These are phyloP conservation scores for Papiliotrema terrestris DNA, from an alignment of 1,284 basidiomycete genomes.

Conservation along the genomic window DNA sequence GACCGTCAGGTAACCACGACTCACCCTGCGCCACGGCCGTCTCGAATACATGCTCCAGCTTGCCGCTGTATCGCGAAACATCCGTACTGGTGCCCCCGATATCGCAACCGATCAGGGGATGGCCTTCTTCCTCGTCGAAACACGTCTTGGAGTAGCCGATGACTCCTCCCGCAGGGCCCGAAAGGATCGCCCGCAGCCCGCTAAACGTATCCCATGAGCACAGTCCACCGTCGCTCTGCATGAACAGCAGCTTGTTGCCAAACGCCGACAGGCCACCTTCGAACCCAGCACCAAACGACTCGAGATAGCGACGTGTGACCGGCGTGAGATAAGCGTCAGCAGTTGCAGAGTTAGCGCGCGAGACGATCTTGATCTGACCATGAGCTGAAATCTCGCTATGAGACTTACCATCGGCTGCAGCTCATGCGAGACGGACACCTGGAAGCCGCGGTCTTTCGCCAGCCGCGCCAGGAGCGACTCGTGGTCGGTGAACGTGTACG, in stretches of 20 bases:
- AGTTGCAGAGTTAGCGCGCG: constrained; percentile 84
- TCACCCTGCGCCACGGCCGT: constrained; percentile 73
- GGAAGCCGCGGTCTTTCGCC: constrained; percentile 71
- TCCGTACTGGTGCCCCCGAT: constrained; percentile 88
- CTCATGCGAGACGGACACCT: constrained; percentile 81
- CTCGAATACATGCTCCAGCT: constrained; percentile 84
- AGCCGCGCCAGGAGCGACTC: constrained; percentile 69
- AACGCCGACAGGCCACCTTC: constrained; percentile 52
- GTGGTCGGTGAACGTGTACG: constrained; percentile 51
- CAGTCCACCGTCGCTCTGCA: constrained; percentile 82
- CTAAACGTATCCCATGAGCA: constrained; percentile 58
- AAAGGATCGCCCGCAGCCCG: constrained; percentile 78
- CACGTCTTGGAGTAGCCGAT: constrained; percentile 19
- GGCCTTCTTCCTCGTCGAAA: constrained; percentile 5
- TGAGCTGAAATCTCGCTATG: too few relatives aligned
- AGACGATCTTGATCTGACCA: constrained; percentile 72
- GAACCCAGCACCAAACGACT: constrained; percentile 88
- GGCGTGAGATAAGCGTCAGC: constrained; percentile 97
- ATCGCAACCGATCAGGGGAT: constrained; percentile 48
- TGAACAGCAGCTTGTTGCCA: constrained; percentile 56
- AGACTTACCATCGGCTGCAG: constrained; percentile 66
- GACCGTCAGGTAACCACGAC: constrained; percentile 73
- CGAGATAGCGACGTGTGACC: constrained; percentile 77
- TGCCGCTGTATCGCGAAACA: constrained; percentile 79
- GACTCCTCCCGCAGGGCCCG: constrained; percentile 41